Conservation (phyloP, 768 basidiomycete species). For the Tephrocybe sp. region DNA sequence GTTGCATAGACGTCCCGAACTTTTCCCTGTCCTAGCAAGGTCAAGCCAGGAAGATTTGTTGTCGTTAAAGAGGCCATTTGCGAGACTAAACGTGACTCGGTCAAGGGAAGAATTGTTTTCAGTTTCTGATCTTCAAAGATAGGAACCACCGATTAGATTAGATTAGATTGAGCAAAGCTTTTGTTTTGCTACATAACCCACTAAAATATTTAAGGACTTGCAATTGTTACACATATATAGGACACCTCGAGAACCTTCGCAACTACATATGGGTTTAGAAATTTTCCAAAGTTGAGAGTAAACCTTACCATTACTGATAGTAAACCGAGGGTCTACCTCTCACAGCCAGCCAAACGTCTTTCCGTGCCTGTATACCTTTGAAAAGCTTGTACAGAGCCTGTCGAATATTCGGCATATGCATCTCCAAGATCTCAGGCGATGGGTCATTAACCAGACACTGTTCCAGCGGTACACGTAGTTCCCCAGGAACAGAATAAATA, state of each 20-base stretch:
- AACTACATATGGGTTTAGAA: too few species aligned
- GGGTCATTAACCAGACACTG: slow-evolving; percentile 73
- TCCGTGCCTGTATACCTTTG: slow-evolving; percentile 78
- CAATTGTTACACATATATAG: too few species aligned
- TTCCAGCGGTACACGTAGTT: slow-evolving; percentile 68
- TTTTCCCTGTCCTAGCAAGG: slow-evolving; percentile 85
- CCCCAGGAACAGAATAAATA: slow-evolving; percentile 57
- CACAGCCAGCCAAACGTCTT: slow-evolving; percentile 41
- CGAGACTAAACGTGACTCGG: neutral
- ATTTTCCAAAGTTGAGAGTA: neutral
- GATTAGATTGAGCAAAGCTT: neutral
- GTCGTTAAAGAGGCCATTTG: slow-evolving; percentile 39
- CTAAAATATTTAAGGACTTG: neutral
- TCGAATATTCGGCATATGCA: slow-evolving; percentile 79
- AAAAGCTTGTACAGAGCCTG: slow-evolving; percentile 79
- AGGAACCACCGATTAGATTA: neutral
- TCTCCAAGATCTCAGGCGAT: slow-evolving; percentile 63
- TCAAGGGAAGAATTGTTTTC: neutral
- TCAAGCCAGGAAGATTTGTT: slow-evolving; percentile 59
- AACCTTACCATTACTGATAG: neutral
- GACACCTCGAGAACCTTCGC: too few species aligned
- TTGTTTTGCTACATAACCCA: neutral
- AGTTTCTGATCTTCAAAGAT: neutral
- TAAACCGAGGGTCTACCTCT: slow-evolving; percentile 9
- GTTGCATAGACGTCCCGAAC: slow-evolving; percentile 92